Conservation (phyloP, 768 basidiomycete genomes). For the Leccinum disarticulatum region DNA sequence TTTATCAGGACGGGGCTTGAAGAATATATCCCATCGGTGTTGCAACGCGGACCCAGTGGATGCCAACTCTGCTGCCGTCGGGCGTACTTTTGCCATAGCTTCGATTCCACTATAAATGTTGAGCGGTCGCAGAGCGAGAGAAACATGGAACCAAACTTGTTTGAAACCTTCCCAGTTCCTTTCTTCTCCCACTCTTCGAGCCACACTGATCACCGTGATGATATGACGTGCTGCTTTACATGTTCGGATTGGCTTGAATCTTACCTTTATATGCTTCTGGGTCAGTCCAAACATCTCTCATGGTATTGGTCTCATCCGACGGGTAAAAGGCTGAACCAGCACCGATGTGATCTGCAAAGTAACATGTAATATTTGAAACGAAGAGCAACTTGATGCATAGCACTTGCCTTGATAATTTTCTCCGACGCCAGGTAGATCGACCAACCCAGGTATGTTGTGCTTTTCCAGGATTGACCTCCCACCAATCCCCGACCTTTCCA, state of each 20-base stretch:
- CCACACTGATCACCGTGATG: slow-evolving; percentile 21
- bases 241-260: background rate
- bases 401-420: slow-evolving; percentile 40
- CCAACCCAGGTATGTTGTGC: slow-evolving; percentile 42
- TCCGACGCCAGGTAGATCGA: background rate
- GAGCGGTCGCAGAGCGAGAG: background rate
- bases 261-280: background rate
- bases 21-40: slow-evolving; percentile 45
- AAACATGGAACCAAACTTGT: slow-evolving; percentile 42
- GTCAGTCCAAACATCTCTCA: background rate
- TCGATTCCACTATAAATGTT: background rate
- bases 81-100: slow-evolving; percentile 3
- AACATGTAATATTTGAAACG: background rate
- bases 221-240: background rate
- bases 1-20: slow-evolving; percentile 51
- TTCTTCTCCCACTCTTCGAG: slow-evolving; percentile 32
- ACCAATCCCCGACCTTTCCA: slow-evolving; percentile 71
- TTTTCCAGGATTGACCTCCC: slow-evolving; percentile 44
- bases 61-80: background rate
- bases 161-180: slow-evolving; percentile 50
- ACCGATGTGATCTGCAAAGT: background rate
- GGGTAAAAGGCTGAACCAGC: background rate
- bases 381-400: background rate
- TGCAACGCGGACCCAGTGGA: background rate
- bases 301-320: background rate